Evolutionary conservation across 202 grass and related monocot species (phyloP).

Genomic region (Zoysia matrella): DNA sequence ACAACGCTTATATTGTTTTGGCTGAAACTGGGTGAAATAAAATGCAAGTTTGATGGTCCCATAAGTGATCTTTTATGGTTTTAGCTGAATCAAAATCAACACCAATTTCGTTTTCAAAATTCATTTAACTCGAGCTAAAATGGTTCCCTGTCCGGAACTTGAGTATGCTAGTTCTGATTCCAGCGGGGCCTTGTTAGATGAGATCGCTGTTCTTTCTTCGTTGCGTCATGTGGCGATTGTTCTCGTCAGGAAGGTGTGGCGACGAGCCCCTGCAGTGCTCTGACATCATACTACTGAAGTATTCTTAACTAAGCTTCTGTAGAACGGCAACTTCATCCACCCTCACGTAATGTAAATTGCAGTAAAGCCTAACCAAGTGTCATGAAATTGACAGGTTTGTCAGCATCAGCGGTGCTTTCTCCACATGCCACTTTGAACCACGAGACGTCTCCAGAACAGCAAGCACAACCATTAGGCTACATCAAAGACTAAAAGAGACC

Average conservation of each 20-base stretch:
- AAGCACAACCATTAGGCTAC: background rate
- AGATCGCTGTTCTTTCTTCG: background rate
- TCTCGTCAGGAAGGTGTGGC: no score
- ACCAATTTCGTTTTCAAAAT: background rate
- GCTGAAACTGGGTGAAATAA: slow-evolving; percentile 43
- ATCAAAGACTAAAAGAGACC: background rate
- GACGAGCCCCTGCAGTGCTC: no score
- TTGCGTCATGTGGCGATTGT: background rate
- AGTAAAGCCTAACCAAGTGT: background rate
- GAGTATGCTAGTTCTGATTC: background rate
- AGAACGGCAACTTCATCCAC: background rate
- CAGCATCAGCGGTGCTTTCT: background rate
- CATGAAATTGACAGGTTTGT: background rate
- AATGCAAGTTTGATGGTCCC: slow-evolving; percentile 1
- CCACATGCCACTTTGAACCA: background rate
- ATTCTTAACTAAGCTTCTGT: no score
- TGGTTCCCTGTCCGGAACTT: no score
- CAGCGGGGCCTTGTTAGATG: background rate
- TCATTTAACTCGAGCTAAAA: background rate
- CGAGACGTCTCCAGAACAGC: background rate
- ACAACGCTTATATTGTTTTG: slow-evolving; percentile 21
- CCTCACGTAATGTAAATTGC: background rate
- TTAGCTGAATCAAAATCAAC: background rate
- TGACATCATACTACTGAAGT: no score
- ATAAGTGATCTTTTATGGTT: background rate